Conservation (phyloP, 495 filamentous ascomycete species). For the Lepraria neglecta region DNA sequence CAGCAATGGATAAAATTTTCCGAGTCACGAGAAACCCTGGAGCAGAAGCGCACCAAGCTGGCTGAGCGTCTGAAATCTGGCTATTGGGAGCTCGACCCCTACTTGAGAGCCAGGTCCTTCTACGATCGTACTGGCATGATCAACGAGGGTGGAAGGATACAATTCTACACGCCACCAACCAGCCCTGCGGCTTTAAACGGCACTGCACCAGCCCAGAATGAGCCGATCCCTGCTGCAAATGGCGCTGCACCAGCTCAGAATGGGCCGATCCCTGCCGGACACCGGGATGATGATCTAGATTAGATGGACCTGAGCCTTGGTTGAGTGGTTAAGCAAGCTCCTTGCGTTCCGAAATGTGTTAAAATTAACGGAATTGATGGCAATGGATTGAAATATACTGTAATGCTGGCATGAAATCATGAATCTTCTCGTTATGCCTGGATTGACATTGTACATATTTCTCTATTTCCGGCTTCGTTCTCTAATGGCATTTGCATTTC, state of each 20-base stretch:
- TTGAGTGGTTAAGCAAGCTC: background rate
- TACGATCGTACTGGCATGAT: constrained; percentile 74
- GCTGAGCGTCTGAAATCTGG: constrained; percentile 58
- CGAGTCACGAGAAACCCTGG: constrained; percentile 29
- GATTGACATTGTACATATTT: constrained; percentile 8
- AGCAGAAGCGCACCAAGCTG: constrained; percentile 44
- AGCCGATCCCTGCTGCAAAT: constrained; percentile 24
- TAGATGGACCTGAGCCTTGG: constrained; percentile 27
- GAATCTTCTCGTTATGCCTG: background rate
- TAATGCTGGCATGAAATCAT: background rate
- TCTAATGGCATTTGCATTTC: too few relatives aligned
- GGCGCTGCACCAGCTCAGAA: constrained; percentile 9
- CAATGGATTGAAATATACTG: constrained; percentile 4
- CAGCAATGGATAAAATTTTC: constrained; percentile 52
- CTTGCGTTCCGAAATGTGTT: background rate
- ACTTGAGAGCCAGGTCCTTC: constrained; percentile 61
- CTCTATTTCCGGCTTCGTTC: background rate
- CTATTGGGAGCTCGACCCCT: constrained; percentile 81
- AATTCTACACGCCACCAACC: constrained; percentile 54
- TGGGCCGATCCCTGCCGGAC: constrained; percentile 30
- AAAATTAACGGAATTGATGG: constrained; percentile 2
- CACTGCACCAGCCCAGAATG: constrained; percentile 25
- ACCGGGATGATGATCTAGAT: constrained; percentile 52
- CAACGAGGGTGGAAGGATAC: constrained; percentile 54
- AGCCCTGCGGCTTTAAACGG: constrained; percentile 28